Evolutionary conservation across 441 rosid genomes (phyloP), one percentile per base, ranked within the genome.

Genomic region (Gossypium schwendimanii): DNA sequence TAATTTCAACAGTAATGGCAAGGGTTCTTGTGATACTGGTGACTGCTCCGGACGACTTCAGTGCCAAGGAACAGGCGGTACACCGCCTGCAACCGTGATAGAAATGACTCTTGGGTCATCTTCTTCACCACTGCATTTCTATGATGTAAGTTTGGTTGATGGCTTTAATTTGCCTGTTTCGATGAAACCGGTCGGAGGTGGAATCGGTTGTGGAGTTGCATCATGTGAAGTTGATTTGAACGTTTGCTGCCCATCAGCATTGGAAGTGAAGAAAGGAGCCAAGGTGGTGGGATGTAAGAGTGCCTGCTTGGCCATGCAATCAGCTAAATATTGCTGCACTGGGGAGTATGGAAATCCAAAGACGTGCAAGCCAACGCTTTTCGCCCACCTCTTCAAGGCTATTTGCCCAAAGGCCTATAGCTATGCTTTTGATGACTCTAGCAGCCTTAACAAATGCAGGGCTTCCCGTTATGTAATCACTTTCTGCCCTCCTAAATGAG

Each of bases 321-420:
- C 98, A 0, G 88, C 97, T 0, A 86, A 84, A 82, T 89, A 90
- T 53, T 94, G 98, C 76, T 94, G 98, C 75, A 92, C 98, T 0
- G 97, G 97, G 0, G 81, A 83, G 24, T 94, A 76, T 61, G 79
- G 85, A 3, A 87, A 87, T 55, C 98, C 94, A 0, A 79, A 82
- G 4, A 89, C 86, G 8, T 92, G 97, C 82, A 92, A 88, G 76
- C 97, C 98, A 0, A 89, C 98, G 0, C 79, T 92, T 3, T 92
- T 88, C 70, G 91, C 97, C 0, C 77, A 88, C 75, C 84, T 92
- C 7, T 94, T 94, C 69, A 94, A 92, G 83, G 98, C 97, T 4
- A 84, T 88, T 4, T 92, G 97, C 76, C 98, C 97, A 0, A 94
- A 84, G 75, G 97, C 97, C n/a, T 92, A 92, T 58, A 92, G 97